Percentiles rank a stretch among this genome's conserved stretches.
Evolutionary conservation across 2,329 filamentous ascomycete genomes (phyloP).

Genomic region (Rutstroemia sp.): DNA sequence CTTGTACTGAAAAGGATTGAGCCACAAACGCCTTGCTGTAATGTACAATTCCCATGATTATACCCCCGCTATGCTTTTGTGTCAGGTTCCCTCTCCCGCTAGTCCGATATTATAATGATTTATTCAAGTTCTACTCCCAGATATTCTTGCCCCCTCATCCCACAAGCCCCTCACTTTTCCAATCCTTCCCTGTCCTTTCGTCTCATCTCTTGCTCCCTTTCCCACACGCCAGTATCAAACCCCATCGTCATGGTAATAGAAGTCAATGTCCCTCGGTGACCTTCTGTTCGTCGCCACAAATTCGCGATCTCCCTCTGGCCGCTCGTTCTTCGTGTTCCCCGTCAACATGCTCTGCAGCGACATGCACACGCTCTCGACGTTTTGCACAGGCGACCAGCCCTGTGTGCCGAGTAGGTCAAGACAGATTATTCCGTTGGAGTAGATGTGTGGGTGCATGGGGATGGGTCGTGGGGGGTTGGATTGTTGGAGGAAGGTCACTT

Average conservation of each 20-base stretch:
- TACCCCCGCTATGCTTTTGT: background rate
- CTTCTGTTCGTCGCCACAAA: slow-evolving; percentile 77
- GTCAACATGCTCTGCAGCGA: slow-evolving; percentile 98
- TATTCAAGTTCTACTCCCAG: background rate
- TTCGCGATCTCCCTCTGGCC: slow-evolving; percentile 82
- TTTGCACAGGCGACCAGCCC: slow-evolving; percentile 95
- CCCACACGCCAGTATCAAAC: slow-evolving; percentile 34
- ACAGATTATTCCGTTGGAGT: slow-evolving; percentile 88
- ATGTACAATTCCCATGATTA: background rate
- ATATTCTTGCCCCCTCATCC: background rate
- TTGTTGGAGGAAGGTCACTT: slow-evolving; percentile 75
- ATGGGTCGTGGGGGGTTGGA: slow-evolving; percentile 54
- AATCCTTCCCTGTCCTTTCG: background rate
- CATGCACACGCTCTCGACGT: slow-evolving; percentile 94
- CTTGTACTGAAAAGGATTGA: background rate
- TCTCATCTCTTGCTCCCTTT: background rate
- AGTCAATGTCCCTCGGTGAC: slow-evolving; percentile 82
- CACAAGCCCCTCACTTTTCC: background rate
- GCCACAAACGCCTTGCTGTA: slow-evolving; percentile 6
- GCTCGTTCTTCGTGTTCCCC: slow-evolving; percentile 84
- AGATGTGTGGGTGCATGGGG: slow-evolving; percentile 95
- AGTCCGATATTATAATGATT: background rate
- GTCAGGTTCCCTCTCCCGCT: background rate
- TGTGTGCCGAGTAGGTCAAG: slow-evolving; percentile 82
- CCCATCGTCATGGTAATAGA: slow-evolving; percentile 86